Evolutionary conservation across 352 stramenopile species (phyloP).

Genomic region (Phytophthora fragariaefolia): DNA sequence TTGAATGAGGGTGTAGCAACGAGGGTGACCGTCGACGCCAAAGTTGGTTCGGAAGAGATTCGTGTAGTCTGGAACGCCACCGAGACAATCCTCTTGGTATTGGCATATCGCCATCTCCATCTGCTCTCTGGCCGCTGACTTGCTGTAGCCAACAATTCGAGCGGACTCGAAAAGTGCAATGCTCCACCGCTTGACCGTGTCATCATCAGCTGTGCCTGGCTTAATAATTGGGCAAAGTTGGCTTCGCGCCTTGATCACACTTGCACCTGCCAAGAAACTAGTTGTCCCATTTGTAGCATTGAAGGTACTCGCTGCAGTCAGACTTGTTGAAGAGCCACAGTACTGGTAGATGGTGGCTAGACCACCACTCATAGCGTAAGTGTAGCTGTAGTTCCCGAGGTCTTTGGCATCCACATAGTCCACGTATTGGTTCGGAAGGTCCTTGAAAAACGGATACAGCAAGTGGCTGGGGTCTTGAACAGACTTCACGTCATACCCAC

Average conservation of each 20-base stretch:
- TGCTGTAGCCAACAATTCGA: slow-evolving; percentile 43
- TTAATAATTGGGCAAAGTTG: slow-evolving; percentile 19
- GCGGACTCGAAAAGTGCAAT: slow-evolving; percentile 54
- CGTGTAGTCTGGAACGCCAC: slow-evolving; percentile 49
- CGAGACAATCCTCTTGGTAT: slow-evolving; percentile 55
- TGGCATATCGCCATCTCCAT: slow-evolving; percentile 61
- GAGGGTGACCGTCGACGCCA: slow-evolving; percentile 44
- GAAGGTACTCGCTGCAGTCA: no score
- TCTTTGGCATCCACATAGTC: slow-evolving; percentile 59
- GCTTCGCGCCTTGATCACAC: slow-evolving; percentile 5
- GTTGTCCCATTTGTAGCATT: no score
- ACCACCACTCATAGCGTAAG: slow-evolving; percentile 52
- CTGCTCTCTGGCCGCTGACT: slow-evolving; percentile 45
- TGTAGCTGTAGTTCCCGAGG: slow-evolving; percentile 63
- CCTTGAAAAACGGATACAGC: slow-evolving; percentile 70
- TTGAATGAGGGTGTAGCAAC: slow-evolving; percentile 55
- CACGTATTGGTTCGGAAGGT: slow-evolving; percentile 44
- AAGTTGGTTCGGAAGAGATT: slow-evolving; percentile 57
- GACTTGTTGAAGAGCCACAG: slow-evolving; percentile 46
- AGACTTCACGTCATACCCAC: slow-evolving; percentile 35
- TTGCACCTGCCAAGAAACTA: no score
- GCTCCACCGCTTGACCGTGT: slow-evolving; percentile 38
- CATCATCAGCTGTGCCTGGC: slow-evolving; percentile 26
- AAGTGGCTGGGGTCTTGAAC: slow-evolving; percentile 40
- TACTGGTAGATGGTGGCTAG: slow-evolving; percentile 58